These are phyloP conservation scores for Amanita pseudoporphyria DNA, from an alignment of 768 basidiomycete genomes.

Conservation along the genomic window DNA sequence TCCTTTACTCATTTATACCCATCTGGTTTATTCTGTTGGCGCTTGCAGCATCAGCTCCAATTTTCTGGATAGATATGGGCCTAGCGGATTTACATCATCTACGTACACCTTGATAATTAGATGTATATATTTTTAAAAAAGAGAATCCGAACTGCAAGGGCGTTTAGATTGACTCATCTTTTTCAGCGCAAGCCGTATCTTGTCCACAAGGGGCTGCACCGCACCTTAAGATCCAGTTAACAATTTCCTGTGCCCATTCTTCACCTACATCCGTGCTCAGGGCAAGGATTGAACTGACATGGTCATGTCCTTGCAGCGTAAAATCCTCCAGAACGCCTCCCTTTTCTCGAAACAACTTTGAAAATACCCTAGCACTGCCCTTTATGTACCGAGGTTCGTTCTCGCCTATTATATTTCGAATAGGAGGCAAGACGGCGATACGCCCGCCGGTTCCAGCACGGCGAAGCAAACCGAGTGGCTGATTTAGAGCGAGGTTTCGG, in stretches of 20 bases:
- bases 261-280: constrained; percentile 16
- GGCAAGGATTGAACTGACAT: constrained; percentile 17
- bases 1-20: no score
- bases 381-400: constrained; percentile 17
- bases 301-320: constrained; percentile 17
- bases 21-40: no score
- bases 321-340: constrained; percentile 13
- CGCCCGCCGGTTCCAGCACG: constrained; percentile 6
- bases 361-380: constrained; percentile 10
- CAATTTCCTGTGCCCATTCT: constrained; percentile 16
- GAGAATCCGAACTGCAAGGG: not conserved
- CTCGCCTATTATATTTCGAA: constrained; percentile 13
- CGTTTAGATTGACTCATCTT: constrained; percentile 1
- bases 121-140: not conserved
- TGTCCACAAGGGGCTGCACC: not conserved
- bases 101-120: constrained; percentile 1
- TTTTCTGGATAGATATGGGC: no score
- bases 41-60: no score
- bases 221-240: constrained; percentile 12
- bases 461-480: constrained; percentile 14
- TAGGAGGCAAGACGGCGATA: constrained; percentile 11
- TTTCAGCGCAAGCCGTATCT: not conserved
- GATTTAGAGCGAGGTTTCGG: constrained; percentile 9
- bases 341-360: constrained; percentile 10
- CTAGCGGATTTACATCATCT: not conserved